Base-by-base conservation (phyloP, 1,139 yeast genomes). In the Torulaspora pretoriensis region DNA sequence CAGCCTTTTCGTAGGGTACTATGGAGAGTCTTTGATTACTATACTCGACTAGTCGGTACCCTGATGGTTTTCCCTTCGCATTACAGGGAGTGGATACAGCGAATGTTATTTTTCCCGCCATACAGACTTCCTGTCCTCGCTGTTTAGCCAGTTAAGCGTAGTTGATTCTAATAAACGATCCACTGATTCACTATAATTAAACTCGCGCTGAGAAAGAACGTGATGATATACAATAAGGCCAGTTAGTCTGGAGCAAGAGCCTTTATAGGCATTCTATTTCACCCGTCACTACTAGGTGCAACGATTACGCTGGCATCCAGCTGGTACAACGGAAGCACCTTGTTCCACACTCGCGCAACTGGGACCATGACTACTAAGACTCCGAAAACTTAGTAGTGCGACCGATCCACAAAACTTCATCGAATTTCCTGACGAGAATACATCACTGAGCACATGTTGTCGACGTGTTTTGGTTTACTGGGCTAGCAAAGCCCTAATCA, bases 11-110 rank as follows among this genome's bases (percentile, higher is more conserved):
- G 30, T 38, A 31, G 6, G 50, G 41, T 13, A 50, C 13, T 12
- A 42, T 33, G 13, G 48, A 29, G 8, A 59, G 28, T 19, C 45
- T 37, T 12, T 48, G 51, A 35, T 57, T 40, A 25, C 43, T 42
- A 38, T 49, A 54, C 30, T 51, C 46, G 19, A 59, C 40, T 13
- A 54, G 28, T 34, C 56, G 49, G 42, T 54, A 54, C 3, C 60
- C 61, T 3, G 63, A 56, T 6, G 47, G 43, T 22, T 42, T 46
- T 26, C 51, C 52, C 36, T 45, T 51, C 12, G 45, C 36, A 40
- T 51, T 52, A 37, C 55, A 54, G 7, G 61, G 59, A n/a, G 59
- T 52, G 13, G 63, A 55, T 13, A 57, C 61, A 10, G 55, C 54
- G 39, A 60, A 54, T 17, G 47, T 47, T 17, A 55, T 42, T 38